Conservation (phyloP, 2,329 filamentous ascomycete genomes). For the Ophidiomyces ophidiicola region DNA sequence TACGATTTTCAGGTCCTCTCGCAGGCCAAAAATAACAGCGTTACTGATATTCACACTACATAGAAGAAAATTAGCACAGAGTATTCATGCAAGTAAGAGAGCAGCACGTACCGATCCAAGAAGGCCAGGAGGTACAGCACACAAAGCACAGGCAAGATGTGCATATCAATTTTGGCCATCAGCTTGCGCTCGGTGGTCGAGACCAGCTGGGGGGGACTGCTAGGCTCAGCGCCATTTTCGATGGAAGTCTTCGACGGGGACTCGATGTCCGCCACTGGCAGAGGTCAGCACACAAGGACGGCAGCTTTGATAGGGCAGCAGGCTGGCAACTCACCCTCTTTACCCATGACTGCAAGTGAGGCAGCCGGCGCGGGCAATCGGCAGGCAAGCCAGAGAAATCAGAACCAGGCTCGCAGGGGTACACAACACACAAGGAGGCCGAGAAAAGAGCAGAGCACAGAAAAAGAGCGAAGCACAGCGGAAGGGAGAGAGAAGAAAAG, state of each 20-base stretch:
- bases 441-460: background rate
- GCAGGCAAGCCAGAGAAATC: background rate
- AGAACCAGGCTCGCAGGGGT: too few relatives aligned
- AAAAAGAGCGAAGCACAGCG: background rate
- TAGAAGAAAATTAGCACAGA: slow-evolving; percentile 4
- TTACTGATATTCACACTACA: slow-evolving; percentile 65
- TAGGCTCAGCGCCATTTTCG: slow-evolving; percentile 9
- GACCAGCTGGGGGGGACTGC: slow-evolving; percentile 18
- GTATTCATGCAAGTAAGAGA: background rate
- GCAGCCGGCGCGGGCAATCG: background rate
- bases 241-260: slow-evolving; percentile 8
- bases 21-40: slow-evolving; percentile 55
- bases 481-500: background rate
- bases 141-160: slow-evolving; percentile 59
- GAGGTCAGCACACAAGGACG: background rate
- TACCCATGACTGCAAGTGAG: slow-evolving; percentile 1
- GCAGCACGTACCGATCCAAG: slow-evolving; percentile 39
- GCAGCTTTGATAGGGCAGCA: background rate
- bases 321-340: slow-evolving; percentile 7
- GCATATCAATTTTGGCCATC: slow-evolving; percentile 57
- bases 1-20: slow-evolving; percentile 48
- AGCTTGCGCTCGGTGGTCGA: slow-evolving; percentile 47
- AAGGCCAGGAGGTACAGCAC: slow-evolving; percentile 61
- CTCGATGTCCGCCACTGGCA: slow-evolving; percentile 4
- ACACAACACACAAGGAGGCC: too few relatives aligned